These are phyloP conservation scores for Biscogniauxia mediterranea DNA, from an alignment of 2,329 filamentous ascomycete species.

Conservation along the genomic window DNA sequence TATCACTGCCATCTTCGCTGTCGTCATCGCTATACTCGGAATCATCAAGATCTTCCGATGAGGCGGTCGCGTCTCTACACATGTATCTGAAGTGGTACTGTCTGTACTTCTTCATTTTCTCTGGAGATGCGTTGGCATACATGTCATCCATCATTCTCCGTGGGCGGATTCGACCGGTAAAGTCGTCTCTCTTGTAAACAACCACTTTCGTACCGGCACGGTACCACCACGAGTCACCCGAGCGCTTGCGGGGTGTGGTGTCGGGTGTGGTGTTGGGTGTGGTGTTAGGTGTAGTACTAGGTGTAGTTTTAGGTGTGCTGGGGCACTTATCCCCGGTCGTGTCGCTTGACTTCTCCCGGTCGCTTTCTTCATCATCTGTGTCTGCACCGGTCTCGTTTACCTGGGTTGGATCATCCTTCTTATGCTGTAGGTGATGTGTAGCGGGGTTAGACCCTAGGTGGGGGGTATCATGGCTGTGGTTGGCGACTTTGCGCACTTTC, in stretches of 20 bases:
- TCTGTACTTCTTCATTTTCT: background rate
- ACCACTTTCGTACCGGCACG: background rate
- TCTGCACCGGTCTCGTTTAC: background rate
- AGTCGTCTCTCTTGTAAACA: background rate
- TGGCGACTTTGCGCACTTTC: background rate
- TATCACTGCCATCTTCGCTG: background rate
- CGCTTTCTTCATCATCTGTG: background rate
- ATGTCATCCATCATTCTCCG: slow-evolving; percentile 5
- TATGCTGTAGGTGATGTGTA: background rate
- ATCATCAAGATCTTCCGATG: background rate
- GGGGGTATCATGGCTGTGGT: background rate
- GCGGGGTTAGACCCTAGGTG: background rate
- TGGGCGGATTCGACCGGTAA: background rate
- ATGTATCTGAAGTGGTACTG: background rate
- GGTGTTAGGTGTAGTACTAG: background rate
- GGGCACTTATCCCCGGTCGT: background rate
- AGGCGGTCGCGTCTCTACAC: background rate
- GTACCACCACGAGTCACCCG: background rate
- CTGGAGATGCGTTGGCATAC: background rate
- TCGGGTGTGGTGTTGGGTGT: background rate
- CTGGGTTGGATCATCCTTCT: background rate
- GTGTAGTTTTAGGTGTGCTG: background rate
- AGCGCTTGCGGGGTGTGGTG: too few relatives aligned
- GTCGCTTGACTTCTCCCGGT: background rate
- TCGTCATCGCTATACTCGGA: background rate